Evolutionary conservation across 257 asterid genomes (phyloP).

Genomic region (Solanum okadae): DNA sequence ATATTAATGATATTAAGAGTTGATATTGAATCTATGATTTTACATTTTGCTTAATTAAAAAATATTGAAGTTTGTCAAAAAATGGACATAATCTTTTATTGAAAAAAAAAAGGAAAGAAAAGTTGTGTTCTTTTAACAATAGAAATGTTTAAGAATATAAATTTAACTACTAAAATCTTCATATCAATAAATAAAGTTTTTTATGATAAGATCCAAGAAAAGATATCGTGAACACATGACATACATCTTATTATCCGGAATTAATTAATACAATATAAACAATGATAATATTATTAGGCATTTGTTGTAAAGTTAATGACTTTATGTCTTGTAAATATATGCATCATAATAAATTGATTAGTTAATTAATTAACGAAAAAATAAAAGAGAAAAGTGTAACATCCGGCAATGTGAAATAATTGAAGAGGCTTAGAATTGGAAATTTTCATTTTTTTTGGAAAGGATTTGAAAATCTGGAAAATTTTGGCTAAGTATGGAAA

Average conservation of each 20-base stretch:
- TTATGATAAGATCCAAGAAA: not conserved
- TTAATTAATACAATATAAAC: not conserved
- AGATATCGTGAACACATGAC: not conserved
- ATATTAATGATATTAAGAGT: not conserved
- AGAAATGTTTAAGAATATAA: not conserved
- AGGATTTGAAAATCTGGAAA: too few relatives aligned
- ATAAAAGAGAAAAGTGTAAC: too few relatives aligned
- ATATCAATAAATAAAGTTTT: not conserved
- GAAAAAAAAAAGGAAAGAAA: too few relatives aligned
- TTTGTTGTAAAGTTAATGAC: not conserved
- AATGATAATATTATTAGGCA: not conserved
- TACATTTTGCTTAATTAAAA: not conserved
- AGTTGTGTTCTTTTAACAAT: not conserved
- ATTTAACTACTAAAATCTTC: not conserved
- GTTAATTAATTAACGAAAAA: too few relatives aligned
- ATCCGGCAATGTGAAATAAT: too few relatives aligned
- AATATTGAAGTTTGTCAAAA: not conserved
- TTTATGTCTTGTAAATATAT: not conserved
- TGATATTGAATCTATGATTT: too few relatives aligned
- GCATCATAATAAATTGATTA: too few relatives aligned
- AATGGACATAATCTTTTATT: too few relatives aligned
- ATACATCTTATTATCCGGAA: not conserved
- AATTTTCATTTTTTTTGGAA: too few relatives aligned
- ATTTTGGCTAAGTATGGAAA: too few relatives aligned
- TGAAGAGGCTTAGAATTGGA: too few relatives aligned